Evolutionary conservation across 345 rosid species (phyloP), one percentile per base, ranked within the genome.

Genomic region (Abelmoschus esculentus): DNA sequence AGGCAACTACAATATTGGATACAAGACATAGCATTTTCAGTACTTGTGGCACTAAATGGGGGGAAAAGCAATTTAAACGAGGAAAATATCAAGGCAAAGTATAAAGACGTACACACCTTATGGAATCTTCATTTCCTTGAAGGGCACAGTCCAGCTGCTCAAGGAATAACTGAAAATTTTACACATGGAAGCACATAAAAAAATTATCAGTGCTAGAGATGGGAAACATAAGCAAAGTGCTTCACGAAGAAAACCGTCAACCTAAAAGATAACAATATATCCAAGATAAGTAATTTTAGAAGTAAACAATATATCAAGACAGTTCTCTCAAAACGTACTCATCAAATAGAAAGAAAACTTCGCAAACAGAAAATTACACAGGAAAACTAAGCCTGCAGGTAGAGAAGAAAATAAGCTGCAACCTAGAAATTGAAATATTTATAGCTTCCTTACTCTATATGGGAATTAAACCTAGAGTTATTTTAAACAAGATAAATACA

Each of bases 141-240:
- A 95, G 90, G 78, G 87, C 90, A 66, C 80, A 72, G 32, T 86
- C 98, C 82, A 95, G 79, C 88, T 87, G 98, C 86, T 91, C 98
- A 76, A 91, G 85, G 77, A 95, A 95, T 85, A 95, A 76, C 98
- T 95, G 91, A 56, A 79, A 61, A 58, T 57, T 18, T 73, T 78
- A 74, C 34, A 64, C 52, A 62, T 6, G 9, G 44, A 47, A 62
- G 47, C 10, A 69, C 46, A 59, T 40, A 61, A 22, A 29, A 29
- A 57, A 64, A 61, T 22, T 22, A 62, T 6, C 28, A 50, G 28
- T 19, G 17, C 58, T 12, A 54, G 61, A 72, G 61, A 31, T 18
- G 64, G 52, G 59, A 19, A 71, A 26, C 38, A 46, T 28, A 13
- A 44, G 42, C 34, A 22, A 65, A 6, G 55, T 65, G 56, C 56